Evolutionary conservation across 1,139 yeast species (phyloP), one percentile per base, ranked within the genome.

Genomic region (Candida pseudoviswanathii): DNA sequence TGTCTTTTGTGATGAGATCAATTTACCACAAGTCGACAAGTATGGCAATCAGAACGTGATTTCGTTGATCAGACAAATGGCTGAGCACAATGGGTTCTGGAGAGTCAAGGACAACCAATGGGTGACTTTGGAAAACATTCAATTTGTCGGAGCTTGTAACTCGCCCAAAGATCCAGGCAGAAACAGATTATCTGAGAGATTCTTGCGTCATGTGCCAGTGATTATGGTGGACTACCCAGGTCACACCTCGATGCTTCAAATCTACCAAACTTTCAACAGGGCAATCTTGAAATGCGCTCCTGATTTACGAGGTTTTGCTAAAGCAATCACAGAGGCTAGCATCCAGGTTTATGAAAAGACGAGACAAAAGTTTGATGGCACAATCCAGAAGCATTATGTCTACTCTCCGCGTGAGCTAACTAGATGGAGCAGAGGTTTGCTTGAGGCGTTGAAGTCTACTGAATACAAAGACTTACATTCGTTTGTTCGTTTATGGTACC

Each of bases 81-180:
- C 89, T 8, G 95, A 88, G 56, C 80, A 79, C 32, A 66, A 73
- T 1, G 97, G 97, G 0, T 92, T 91, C 61, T 91, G 96, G 96
- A 75, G 81, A 51, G 65, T 76, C 1, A 61, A 67, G 9, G 84
- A 82, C 37, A 74, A 75, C 47, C 77, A 76, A 41, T 92, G 97
- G 96, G 82, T 92, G 1, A 58, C 71, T 0, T 54, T 90, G n/a
- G 71, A 77, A 16, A 78, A 83, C 47, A 75, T 94, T 37, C 96
- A 88, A 61, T 80, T 94, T 69, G 96, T 92, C 9, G 98, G 96
- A 5, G 98, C 99, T 0, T 94, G 98, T 65, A 94, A 94, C 60
- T 94, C 97, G 0, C 86, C 97, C 0, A 75, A 84, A 1, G 96
- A 89, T 65, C 81, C 84, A 2, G 97, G 97, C 0, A 77, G 99